phyloP scores from a whole-genome alignment of 2,329 filamentous ascomycete species.

The Cercospora citrullina region DNA sequence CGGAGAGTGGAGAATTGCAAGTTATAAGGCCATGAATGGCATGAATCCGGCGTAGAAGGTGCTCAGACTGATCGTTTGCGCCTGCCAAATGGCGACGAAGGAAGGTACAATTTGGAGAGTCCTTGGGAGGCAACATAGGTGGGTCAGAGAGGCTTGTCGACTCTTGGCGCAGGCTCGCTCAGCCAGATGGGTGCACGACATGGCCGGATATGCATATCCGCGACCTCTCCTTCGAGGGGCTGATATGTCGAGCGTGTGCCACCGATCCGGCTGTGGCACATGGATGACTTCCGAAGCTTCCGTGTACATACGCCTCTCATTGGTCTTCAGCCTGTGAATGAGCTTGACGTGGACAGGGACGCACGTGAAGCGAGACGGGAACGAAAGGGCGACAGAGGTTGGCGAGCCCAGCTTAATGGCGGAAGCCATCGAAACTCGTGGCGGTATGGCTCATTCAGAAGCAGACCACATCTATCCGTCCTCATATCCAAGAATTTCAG shows the following conservation, averaged over 20 bases:
- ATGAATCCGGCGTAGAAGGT: neutral
- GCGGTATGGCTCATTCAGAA: neutral
- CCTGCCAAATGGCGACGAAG: neutral
- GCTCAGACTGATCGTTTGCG: neutral
- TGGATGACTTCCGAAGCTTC: neutral
- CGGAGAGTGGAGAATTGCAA: neutral
- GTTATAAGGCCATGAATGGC: neutral
- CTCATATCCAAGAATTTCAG: neutral
- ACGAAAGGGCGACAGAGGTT: neutral
- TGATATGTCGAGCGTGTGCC: neutral
- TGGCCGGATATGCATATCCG: neutral
- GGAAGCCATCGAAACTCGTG: neutral
- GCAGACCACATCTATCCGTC: neutral
- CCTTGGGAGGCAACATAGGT: neutral
- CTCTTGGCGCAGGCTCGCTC: neutral
- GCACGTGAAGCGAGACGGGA: neutral
- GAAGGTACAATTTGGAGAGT: neutral
- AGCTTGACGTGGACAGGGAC: neutral
- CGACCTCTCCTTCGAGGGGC: neutral
- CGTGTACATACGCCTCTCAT: neutral
- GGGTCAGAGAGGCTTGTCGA: neutral
- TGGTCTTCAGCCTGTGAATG: neutral
- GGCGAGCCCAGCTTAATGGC: neutral
- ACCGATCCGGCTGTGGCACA: neutral
- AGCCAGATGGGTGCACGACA: neutral